Percentiles rank a stretch among this genome's conserved stretches.
Evolutionary conservation across 2,329 filamentous ascomycete species (phyloP).

Genomic region (Calonectria hongkongensis): DNA sequence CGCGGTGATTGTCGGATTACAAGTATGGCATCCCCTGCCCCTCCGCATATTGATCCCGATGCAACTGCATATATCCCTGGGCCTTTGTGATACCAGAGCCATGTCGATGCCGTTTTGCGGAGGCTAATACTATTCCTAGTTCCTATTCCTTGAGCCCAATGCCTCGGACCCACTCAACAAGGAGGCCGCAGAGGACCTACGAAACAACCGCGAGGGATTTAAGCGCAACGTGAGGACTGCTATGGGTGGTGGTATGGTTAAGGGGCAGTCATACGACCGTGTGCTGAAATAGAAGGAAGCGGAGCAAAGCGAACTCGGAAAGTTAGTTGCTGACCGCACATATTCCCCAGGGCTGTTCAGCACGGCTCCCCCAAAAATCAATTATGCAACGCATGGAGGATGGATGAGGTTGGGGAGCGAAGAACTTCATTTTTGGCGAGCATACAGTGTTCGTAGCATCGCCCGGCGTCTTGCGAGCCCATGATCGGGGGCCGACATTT

Average conservation of each 20-base stretch:
- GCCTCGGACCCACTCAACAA: conserved; percentile 98
- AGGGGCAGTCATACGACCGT: conserved; percentile 83
- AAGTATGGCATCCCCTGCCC: conserved; percentile 69
- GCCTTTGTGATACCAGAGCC: conserved; percentile 1
- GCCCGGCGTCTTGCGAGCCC: conserved; percentile 44
- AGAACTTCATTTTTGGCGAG: conserved; percentile 33
- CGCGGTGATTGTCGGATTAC: conserved; percentile 94
- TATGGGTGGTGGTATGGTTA: conserved; percentile 88
- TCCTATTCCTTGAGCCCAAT: conserved; percentile 98
- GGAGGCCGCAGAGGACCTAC: conserved; percentile 94
- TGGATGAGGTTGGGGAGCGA: conserved; percentile 27
- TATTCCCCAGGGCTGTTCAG: conserved; percentile 22
- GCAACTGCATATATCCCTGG: conserved; percentile 1
- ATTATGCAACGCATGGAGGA: conserved; percentile 15
- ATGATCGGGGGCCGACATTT: conserved; percentile 44
- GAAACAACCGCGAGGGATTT: conserved; percentile 89
- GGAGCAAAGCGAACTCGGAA: conserved; percentile 36
- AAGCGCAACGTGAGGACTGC: conserved; percentile 90
- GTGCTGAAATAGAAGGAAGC: conserved; percentile 77
- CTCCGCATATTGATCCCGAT: not conserved
- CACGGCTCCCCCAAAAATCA: conserved; percentile 20
- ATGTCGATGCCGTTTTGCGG: conserved; percentile 15
- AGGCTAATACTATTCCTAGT: conserved; percentile 71
- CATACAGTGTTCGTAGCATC: conserved; percentile 40
- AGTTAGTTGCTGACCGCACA: conserved; percentile 28